A percentile compares a stretch with the other conserved stretches of the same genome.
Conservation (phyloP, 2,329 filamentous ascomycete genomes). For the Aspergillus intermedius region DNA sequence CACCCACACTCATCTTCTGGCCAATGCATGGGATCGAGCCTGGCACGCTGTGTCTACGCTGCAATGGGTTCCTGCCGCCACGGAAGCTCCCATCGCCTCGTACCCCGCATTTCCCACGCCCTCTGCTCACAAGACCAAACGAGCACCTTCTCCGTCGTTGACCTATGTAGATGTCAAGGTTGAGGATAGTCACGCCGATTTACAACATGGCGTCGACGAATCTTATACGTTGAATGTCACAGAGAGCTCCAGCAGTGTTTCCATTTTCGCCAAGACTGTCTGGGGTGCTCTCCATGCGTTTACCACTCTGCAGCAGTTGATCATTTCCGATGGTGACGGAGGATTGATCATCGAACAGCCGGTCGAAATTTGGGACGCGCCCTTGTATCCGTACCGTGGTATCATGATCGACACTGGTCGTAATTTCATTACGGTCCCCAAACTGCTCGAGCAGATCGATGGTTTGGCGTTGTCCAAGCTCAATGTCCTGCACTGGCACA, state of each 20-base stretch:
- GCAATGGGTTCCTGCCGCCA: slow-evolving; percentile 50
- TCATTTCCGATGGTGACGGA: slow-evolving; percentile 43
- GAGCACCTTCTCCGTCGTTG: slow-evolving; percentile 26
- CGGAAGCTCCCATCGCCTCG: slow-evolving; percentile 45
- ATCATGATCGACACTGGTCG: slow-evolving; percentile 52
- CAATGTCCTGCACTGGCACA: slow-evolving; percentile 54
- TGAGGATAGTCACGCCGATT: slow-evolving; percentile 39
- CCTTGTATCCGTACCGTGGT: slow-evolving; percentile 49
- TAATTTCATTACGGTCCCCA: slow-evolving; percentile 47
- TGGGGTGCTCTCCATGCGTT: slow-evolving; percentile 53
- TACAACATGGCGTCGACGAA: slow-evolving; percentile 53
- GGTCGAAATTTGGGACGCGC: slow-evolving; percentile 45
- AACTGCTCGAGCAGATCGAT: slow-evolving; percentile 50
- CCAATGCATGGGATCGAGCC: slow-evolving; percentile 46
- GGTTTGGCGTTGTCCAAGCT: slow-evolving; percentile 52
- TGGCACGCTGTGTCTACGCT: slow-evolving; percentile 43
- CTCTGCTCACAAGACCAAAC: slow-evolving; percentile 24
- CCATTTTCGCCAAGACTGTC: slow-evolving; percentile 45
- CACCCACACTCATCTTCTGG: slow-evolving; percentile 27
- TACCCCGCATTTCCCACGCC: slow-evolving; percentile 48
- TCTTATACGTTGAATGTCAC: slow-evolving; percentile 48
- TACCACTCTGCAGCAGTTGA: slow-evolving; percentile 52
- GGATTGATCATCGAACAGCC: slow-evolving; percentile 48
- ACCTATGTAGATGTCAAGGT: slow-evolving; percentile 43
- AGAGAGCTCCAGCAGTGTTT: slow-evolving; percentile 34